Conservation (phyloP, 2,329 filamentous ascomycete species). For the Xylariaceae sp. region DNA sequence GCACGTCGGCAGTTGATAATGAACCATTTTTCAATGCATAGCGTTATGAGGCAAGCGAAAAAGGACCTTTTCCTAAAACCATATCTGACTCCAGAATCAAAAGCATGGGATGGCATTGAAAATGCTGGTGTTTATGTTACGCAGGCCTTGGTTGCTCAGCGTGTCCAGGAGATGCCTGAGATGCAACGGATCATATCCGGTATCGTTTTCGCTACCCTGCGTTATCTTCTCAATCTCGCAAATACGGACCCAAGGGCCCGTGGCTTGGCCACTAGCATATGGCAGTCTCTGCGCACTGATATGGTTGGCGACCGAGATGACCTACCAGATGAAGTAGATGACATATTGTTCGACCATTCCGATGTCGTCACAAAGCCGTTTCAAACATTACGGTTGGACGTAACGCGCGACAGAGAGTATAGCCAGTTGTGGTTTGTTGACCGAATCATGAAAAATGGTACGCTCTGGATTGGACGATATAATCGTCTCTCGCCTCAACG, state of each 20-base stretch:
- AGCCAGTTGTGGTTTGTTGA: constrained; percentile 15
- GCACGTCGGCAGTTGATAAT: not conserved
- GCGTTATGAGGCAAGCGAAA: not conserved
- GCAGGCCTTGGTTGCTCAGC: not conserved
- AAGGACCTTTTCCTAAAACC: not conserved
- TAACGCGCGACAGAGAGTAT: not conserved
- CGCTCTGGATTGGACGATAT: constrained; percentile 10
- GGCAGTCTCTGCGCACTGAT: constrained; percentile 7
- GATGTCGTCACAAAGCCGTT: not conserved
- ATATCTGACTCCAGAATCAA: not conserved
- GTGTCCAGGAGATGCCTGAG: not conserved
- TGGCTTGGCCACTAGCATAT: constrained; percentile 9
- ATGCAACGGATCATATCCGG: constrained; percentile 6
- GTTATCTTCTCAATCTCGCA: not conserved
- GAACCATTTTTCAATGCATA: not conserved
- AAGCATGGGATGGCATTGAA: not conserved
- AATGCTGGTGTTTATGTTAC: not conserved
- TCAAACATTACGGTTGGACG: not conserved
- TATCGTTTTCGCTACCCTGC: constrained; percentile 1
- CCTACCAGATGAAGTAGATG: constrained; percentile 5
- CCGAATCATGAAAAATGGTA: constrained; percentile 6
- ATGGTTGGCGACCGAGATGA: not conserved
- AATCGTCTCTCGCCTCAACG: not conserved
- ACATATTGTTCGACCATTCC: not conserved
- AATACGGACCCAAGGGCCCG: not conserved